These are phyloP conservation scores for Phaseolus coccineus DNA, from an alignment of 331 rosid genomes.

Conservation along the genomic window DNA sequence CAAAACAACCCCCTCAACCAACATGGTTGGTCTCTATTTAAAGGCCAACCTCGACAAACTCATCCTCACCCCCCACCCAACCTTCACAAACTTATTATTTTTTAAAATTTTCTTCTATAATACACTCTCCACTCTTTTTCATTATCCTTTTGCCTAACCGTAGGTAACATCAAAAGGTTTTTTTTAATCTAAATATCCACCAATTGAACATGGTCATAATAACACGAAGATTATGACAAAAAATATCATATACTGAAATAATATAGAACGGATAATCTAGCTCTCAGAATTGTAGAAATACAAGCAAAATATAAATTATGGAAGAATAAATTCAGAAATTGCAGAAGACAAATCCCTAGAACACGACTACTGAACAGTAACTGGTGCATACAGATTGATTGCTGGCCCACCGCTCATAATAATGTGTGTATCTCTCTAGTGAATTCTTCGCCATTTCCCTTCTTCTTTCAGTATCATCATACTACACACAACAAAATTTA, in stretches of 20 bases:
- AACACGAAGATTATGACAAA: conserved; percentile 27
- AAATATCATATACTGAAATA: conserved; percentile 12
- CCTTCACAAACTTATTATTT: no score
- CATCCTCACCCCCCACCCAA: no score
- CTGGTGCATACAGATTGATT: conserved; percentile 61
- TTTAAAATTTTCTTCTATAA: no score
- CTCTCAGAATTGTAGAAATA: conserved; percentile 6
- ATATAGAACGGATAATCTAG: conserved; percentile 11
- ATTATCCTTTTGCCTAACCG: no score
- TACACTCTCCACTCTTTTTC: no score
- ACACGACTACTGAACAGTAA: conserved; percentile 29
- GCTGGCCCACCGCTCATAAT: conserved; percentile 91
- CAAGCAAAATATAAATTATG: conserved; percentile 27
- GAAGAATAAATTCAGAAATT: conserved; percentile 16
- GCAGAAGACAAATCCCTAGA: not conserved
- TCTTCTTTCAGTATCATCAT: conserved; percentile 66
- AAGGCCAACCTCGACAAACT: no score
- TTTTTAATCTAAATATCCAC: not conserved
- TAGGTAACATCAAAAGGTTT: not conserved
- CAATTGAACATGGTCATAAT: conserved; percentile 3
- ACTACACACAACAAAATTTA: conserved; percentile 50
- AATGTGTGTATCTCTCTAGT: conserved; percentile 75
- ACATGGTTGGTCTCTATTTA: no score
- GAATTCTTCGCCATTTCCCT: conserved; percentile 73
- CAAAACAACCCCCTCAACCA: no score